Percentiles rank a stretch among this genome's conserved stretches.
phyloP scores from a whole-genome alignment of 257 asterid species.

The Solanum paucissectum region DNA sequence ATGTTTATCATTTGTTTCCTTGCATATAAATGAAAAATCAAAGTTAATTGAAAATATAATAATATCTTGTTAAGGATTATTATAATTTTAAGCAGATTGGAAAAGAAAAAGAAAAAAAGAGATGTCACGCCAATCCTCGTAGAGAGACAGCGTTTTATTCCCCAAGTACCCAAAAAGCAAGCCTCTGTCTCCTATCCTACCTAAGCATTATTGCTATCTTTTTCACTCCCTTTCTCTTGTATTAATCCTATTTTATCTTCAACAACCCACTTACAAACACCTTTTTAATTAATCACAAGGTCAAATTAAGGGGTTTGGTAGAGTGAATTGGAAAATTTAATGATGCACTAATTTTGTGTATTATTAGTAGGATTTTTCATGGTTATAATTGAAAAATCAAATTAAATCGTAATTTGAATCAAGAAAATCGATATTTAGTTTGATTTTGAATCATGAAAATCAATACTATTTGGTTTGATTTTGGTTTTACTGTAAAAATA shows the following conservation, averaged over 20 bases:
- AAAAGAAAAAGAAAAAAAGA: neutral
- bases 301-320: neutral
- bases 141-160: constrained; percentile 38
- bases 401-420: no score
- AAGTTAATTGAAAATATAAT: neutral
- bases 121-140: constrained; percentile 37
- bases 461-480: neutral
- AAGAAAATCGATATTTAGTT: no score
- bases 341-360: neutral
- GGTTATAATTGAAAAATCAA: no score
- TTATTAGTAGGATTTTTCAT: no score
- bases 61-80: neutral
- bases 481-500: neutral
- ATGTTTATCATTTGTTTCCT: constrained; percentile 43
- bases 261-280: constrained; percentile 17
- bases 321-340: neutral
- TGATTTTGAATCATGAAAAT: neutral
- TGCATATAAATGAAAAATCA: constrained; percentile 28
- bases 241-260: constrained; percentile 6
- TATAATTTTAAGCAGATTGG: neutral
- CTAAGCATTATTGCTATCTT: constrained; percentile 12
- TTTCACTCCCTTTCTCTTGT: constrained; percentile 2
- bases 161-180: constrained; percentile 39
- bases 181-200: constrained; percentile 44
- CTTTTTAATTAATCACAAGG: constrained; percentile 19